A percentile compares a stretch with the other conserved stretches of the same genome.
Conservation (phyloP, 345 rosid species). For the Eucalyptus shirleyi region DNA sequence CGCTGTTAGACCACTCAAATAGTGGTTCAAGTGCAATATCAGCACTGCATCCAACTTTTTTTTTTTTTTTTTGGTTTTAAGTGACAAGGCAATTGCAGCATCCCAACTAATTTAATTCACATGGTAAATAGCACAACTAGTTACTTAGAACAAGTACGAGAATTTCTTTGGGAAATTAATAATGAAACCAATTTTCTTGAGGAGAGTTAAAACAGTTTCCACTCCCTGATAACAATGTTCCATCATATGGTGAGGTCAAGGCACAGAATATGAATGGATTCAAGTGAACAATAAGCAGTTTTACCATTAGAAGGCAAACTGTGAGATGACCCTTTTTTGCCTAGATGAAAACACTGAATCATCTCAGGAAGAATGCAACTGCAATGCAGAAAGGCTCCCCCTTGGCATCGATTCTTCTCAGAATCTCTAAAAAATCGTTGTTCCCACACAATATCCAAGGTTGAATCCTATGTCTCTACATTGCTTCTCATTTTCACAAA, state of each 20-base stretch:
- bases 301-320: neutral
- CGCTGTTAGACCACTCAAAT: neutral
- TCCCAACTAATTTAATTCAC: neutral
- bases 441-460: neutral
- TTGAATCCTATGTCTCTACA: neutral
- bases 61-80: neutral
- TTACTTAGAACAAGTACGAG: neutral
- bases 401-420: neutral
- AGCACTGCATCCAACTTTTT: neutral
- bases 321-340: neutral
- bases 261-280: neutral
- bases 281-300: neutral
- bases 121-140: neutral
- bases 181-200: neutral
- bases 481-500: neutral
- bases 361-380: neutral
- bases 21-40: neutral
- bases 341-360: neutral
- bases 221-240: neutral
- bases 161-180: neutral
- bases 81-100: neutral
- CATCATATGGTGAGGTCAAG: neutral
- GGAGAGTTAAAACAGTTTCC: neutral
- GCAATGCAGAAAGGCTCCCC: neutral
- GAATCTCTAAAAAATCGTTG: neutral